Evolutionary conservation across 1,139 yeast genomes (phyloP).

Genomic region (Yamadazyma blattariae): DNA sequence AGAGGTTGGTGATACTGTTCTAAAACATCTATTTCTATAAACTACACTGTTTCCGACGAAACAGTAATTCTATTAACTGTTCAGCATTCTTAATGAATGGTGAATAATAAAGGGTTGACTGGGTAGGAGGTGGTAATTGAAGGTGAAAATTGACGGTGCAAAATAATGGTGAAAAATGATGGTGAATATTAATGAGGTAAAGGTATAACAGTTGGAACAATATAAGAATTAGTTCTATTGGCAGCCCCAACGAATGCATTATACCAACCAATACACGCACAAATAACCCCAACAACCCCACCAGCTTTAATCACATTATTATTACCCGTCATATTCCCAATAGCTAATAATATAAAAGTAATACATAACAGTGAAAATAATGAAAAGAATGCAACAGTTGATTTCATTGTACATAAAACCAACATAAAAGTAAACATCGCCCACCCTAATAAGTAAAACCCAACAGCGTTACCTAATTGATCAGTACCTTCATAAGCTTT

Average conservation of each 20-base stretch:
- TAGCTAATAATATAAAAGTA: constrained; percentile 56
- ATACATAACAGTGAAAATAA: constrained; percentile 53
- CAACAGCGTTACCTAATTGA: constrained; percentile 50
- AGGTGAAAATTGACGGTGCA: too few relatives aligned
- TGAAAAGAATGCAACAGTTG: constrained; percentile 58
- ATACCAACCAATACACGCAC: constrained; percentile 62
- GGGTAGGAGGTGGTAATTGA: neutral
- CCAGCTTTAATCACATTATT: constrained; percentile 58
- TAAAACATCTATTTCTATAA: too few relatives aligned
- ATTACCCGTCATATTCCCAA: constrained; percentile 51
- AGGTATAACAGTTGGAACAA: constrained; percentile 19
- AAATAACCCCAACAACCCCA: constrained; percentile 63
- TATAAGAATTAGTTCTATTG: constrained; percentile 24
- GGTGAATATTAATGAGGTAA: constrained; percentile 11
- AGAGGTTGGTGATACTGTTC: too few relatives aligned
- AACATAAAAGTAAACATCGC: constrained; percentile 58
- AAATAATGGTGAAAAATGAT: too few relatives aligned
- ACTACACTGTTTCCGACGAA: too few relatives aligned
- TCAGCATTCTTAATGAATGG: too few relatives aligned
- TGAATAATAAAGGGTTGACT: neutral
- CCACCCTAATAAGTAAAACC: constrained; percentile 67
- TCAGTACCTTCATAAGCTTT: constrained; percentile 48
- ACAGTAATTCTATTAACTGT: too few relatives aligned
- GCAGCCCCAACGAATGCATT: constrained; percentile 39
- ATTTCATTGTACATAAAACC: constrained; percentile 57